Percentiles rank a stretch among this genome's conserved stretches.
These are phyloP conservation scores for Micractinium conductrix DNA, from an alignment of 139 green algal genomes.

Conservation along the genomic window DNA sequence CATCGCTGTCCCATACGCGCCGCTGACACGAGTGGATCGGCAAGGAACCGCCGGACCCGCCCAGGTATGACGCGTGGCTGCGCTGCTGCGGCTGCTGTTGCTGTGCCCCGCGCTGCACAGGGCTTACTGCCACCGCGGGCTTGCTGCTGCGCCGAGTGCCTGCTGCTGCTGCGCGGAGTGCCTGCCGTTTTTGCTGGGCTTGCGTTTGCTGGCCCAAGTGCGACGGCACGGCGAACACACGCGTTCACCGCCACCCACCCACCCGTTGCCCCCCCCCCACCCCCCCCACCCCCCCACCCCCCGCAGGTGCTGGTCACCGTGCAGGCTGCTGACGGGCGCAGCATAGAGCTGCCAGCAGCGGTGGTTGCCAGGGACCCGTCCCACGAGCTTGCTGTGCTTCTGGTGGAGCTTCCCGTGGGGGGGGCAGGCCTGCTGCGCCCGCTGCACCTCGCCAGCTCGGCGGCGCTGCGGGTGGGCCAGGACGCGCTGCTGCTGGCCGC, in stretches of 20 bases:
- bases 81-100: too few species aligned
- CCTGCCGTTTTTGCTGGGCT: too few species aligned
- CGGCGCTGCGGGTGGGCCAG: constrained; percentile 28
- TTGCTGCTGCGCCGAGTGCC: too few species aligned
- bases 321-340: constrained; percentile 9
- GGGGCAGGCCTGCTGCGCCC: not conserved
- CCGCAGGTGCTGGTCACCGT: constrained; percentile 18
- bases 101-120: too few species aligned
- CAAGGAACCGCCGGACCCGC: not conserved
- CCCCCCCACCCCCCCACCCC: not conserved
- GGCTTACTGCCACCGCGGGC: too few species aligned
- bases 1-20: constrained; percentile 11
- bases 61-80: not conserved
- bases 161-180: too few species aligned
- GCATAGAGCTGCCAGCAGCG: not conserved
- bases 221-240: too few species aligned
- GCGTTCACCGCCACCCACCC: not conserved
- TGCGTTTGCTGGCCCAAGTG: too few species aligned
- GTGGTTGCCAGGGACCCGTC: constrained; percentile 21
- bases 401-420: not conserved
- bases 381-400: constrained; percentile 14
- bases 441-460: not conserved
- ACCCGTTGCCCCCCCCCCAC: not conserved
- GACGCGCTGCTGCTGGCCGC: constrained; percentile 24
- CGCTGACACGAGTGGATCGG: constrained; percentile 13